Percentiles rank a stretch among this genome's conserved stretches.
phyloP scores from a whole-genome alignment of 2,329 filamentous ascomycete species.

The Clonostachys solani region DNA sequence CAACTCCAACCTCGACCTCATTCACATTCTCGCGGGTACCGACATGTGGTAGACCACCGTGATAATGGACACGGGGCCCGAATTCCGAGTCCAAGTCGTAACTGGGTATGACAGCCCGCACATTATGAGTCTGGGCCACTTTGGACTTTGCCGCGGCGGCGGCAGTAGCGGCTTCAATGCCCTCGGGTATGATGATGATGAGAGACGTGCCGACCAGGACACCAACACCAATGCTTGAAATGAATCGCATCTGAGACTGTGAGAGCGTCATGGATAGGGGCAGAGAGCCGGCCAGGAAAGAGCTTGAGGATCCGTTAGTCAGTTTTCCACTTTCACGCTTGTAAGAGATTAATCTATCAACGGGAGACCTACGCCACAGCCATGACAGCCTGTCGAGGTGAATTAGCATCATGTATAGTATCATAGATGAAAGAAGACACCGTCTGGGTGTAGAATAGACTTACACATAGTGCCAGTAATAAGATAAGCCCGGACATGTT shows the following conservation, averaged over 20 bases:
- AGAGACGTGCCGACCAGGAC: constrained; percentile 92
- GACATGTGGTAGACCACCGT: too few relatives aligned
- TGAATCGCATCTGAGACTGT: constrained; percentile 78
- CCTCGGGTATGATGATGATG: constrained; percentile 96
- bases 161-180: constrained; percentile 82
- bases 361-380: constrained; percentile 46
- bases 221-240: constrained; percentile 90
- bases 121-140: constrained; percentile 26
- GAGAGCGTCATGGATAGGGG: constrained; percentile 87
- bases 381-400: constrained; percentile 45
- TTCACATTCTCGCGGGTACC: background rate
- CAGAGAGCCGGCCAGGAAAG: constrained; percentile 87
- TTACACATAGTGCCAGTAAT: constrained; percentile 33
- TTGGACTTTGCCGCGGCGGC: constrained; percentile 33
- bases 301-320: constrained; percentile 50
- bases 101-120: constrained; percentile 21
- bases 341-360: background rate
- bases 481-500: constrained; percentile 33
- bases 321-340: background rate
- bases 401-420: constrained; percentile 5
- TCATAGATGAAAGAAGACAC: background rate
- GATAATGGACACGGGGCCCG: too few relatives aligned
- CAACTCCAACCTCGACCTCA: background rate
- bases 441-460: constrained; percentile 8
- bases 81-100: background rate